Conservation (phyloP, 2,329 filamentous ascomycete genomes). For the Lachnellula willkommii region DNA sequence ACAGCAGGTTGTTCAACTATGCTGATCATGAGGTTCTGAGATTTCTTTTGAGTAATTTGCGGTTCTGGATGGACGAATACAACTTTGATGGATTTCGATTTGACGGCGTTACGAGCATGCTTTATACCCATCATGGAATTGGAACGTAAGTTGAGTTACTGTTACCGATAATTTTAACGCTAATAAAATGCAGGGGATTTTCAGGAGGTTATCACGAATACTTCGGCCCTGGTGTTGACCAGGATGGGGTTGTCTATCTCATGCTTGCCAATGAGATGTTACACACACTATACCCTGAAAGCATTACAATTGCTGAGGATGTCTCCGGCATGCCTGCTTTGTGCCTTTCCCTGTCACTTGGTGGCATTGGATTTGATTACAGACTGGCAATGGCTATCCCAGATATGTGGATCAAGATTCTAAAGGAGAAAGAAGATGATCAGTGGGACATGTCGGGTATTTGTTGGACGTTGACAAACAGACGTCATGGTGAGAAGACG, state of each 20-base stretch:
- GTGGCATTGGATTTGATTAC: slow-evolving; percentile 95
- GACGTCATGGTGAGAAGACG: slow-evolving; percentile 93
- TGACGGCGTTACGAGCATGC: slow-evolving; percentile 97
- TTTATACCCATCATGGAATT: slow-evolving; percentile 93
- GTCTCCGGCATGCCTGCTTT: slow-evolving; percentile 98
- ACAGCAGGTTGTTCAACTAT: slow-evolving; percentile 96
- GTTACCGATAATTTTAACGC: not conserved
- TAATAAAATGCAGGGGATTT: slow-evolving; percentile 61
- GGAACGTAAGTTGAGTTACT: slow-evolving; percentile 65
- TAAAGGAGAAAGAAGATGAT: slow-evolving; percentile 84
- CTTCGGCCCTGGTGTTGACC: slow-evolving; percentile 82
- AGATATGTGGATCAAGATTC: slow-evolving; percentile 98
- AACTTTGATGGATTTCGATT: slow-evolving; percentile 96
- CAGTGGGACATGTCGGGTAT: slow-evolving; percentile 87
- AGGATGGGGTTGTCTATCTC: slow-evolving; percentile 89
- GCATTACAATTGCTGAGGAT: slow-evolving; percentile 91
- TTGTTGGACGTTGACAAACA: slow-evolving; percentile 82
- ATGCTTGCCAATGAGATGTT: slow-evolving; percentile 97
- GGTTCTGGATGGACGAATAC: slow-evolving; percentile 99
- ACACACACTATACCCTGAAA: slow-evolving; percentile 79
- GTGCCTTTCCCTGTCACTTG: slow-evolving; percentile 76
- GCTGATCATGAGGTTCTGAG: slow-evolving; percentile 88
- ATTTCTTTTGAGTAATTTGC: slow-evolving; percentile 91
- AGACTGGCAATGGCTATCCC: slow-evolving; percentile 95
- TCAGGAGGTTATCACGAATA: slow-evolving; percentile 98